Conservation (phyloP, 2,329 filamentous ascomycete genomes). For the Xylariaceae sp. region DNA sequence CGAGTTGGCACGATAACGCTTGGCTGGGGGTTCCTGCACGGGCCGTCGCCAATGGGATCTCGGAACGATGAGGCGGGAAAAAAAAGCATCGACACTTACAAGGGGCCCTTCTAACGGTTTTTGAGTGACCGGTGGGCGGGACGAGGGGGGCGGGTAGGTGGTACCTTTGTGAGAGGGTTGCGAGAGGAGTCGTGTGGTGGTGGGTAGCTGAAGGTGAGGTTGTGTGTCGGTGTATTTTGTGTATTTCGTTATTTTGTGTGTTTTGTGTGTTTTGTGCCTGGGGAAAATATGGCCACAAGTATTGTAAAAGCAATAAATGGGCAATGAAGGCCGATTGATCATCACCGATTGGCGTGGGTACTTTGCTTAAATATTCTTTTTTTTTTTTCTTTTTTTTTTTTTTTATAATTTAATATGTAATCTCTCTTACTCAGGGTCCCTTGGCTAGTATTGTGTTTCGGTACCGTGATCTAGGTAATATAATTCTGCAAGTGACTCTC, state of each 20-base stretch:
- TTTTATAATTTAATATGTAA: no score
- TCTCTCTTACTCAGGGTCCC: no score
- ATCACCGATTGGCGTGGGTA: no score
- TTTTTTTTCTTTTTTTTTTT: no score
- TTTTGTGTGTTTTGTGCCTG: no score
- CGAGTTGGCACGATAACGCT: slow-evolving; percentile 2
- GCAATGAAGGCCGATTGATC: no score
- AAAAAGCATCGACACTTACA: not conserved
- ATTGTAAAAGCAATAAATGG: no score
- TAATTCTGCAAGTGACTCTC: no score
- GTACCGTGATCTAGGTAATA: no score
- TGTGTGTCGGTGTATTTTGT: not conserved
- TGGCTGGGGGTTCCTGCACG: not conserved
- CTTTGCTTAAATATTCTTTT: no score
- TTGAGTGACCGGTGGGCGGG: not conserved
- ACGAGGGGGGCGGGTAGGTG: not conserved
- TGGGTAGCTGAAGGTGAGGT: not conserved
- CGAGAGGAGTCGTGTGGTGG: not conserved
- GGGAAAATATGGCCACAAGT: no score
- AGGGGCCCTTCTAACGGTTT: not conserved
- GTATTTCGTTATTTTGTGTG: not conserved
- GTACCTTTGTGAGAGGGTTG: not conserved
- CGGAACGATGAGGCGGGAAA: not conserved
- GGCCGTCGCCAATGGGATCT: not conserved
- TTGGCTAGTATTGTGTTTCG: no score